Evolutionary conservation across 2,329 filamentous ascomycete species (phyloP), one percentile per base, ranked within the genome.

Genomic region (Xylaria sp.): DNA sequence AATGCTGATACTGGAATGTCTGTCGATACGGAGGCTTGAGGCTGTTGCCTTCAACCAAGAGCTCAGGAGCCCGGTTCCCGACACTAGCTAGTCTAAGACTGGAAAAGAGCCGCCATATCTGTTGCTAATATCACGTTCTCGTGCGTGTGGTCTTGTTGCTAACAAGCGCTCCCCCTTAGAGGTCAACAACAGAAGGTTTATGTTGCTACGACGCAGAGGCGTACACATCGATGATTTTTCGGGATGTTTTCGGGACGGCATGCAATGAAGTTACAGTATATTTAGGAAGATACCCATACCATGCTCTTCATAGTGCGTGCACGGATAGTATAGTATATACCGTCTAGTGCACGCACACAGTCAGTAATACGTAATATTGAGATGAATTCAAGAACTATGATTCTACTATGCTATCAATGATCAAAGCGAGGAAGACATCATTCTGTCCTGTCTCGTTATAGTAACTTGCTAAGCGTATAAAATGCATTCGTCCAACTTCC

Each of bases 281-380:
- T 63, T 39, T 6, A 6, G 20, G 32, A 34, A 57, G 55, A 56
- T 60, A 52, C 53, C 56, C 60, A 63, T 41, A 23, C 30, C 28
- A 45, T 50, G 30, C 7, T 53, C 59, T 48, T 45, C 6, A 53
- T 20, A 18, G 23, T 15, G 1, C 20, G n/a, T n/a, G 15, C 25
- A 23, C 4, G 10, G 30, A 55, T 36, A 36, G 25, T 23, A n/a
- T 8, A 4, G 9, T 23, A 18, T 43, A n/a, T n/a, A n/a, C n/a
- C n/a, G n/a, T n/a, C n/a, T n/a, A n/a, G n/a, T n/a, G n/a, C n/a
- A n/a, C n/a, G n/a, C n/a, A 46, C 20, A 25, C 39, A 65, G 32
- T 25, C 41, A n/a, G n/a, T n/a, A n/a, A n/a, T n/a, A n/a, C 2
- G 18, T 39, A 46, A 30, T 4, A 43, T 13, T 34, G 9, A 7